These are phyloP conservation scores for Blastosporella zonata DNA, from an alignment of 1,284 basidiomycete genomes.

Conservation along the genomic window DNA sequence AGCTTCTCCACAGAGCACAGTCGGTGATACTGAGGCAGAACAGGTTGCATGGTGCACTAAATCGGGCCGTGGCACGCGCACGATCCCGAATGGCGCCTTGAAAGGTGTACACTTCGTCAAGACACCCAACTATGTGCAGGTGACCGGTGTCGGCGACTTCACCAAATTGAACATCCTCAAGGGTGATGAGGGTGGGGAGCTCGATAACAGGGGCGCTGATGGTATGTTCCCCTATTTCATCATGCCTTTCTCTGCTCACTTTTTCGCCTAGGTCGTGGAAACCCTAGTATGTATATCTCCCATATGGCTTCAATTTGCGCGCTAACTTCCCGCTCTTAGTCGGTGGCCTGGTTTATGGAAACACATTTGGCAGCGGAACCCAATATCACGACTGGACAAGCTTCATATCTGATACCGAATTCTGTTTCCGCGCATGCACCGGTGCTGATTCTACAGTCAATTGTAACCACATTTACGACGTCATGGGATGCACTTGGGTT, in stretches of 20 bases:
- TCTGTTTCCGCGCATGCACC: constrained; percentile 64
- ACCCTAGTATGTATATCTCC: neutral
- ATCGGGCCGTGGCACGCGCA: constrained; percentile 60
- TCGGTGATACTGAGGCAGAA: constrained; percentile 67
- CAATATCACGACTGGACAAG: constrained; percentile 58
- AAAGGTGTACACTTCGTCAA: constrained; percentile 65
- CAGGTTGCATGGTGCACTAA: constrained; percentile 78
- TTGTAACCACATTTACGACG: constrained; percentile 56
- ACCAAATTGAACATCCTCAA: constrained; percentile 56
- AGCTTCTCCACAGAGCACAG: constrained; percentile 32
- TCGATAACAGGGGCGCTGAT: constrained; percentile 60
- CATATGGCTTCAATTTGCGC: constrained; percentile 10
- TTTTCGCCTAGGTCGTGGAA: neutral
- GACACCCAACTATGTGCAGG: constrained; percentile 65
- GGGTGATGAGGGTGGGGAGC: constrained; percentile 53
- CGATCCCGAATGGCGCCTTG: constrained; percentile 61
- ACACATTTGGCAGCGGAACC: constrained; percentile 43
- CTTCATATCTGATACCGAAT: constrained; percentile 52
- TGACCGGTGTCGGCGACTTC: constrained; percentile 60
- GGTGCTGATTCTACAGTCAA: constrained; percentile 52
- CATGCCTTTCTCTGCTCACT: neutral
- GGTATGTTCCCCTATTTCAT: constrained; percentile 18
- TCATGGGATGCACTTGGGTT: constrained; percentile 57
- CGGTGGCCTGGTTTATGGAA: constrained; percentile 61
- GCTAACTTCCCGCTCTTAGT: constrained; percentile 40